Conservation (phyloP, 768 basidiomycete genomes). For the Tricholoma bakamatsutake region DNA sequence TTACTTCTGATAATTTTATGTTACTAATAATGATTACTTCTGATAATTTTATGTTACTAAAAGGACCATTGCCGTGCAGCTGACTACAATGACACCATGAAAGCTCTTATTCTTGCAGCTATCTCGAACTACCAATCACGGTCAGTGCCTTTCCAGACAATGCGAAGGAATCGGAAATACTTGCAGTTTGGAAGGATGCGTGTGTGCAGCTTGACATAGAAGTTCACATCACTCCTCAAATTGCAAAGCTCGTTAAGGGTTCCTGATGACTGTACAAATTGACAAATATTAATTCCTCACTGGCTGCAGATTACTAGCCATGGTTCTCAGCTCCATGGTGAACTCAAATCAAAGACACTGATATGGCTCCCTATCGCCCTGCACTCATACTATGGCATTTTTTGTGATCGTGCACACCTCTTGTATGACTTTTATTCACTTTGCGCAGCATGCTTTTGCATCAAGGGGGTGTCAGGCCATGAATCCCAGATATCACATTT, state of each 20-base stretch:
- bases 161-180: slow-evolving; percentile 5
- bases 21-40: not conserved
- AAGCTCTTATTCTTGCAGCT: slow-evolving; percentile 17
- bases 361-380: no score
- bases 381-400: no score
- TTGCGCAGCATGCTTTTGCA: no score
- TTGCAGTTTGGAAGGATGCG: slow-evolving; percentile 12
- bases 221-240: slow-evolving; percentile 6
- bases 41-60: not conserved
- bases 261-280: not conserved
- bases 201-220: slow-evolving; percentile 7
- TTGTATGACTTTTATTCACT: no score
- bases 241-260: slow-evolving; percentile 15
- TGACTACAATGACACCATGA: not conserved
- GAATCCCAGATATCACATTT: no score
- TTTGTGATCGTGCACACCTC: no score
- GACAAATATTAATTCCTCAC: not conserved
- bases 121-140: slow-evolving; percentile 12
- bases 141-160: slow-evolving; percentile 17
- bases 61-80: no score
- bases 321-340: slow-evolving; percentile 16
- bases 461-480: no score
- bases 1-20: not conserved
- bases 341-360: slow-evolving; percentile 18
- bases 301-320: slow-evolving; percentile 8